Base-by-base conservation (phyloP, 2,329 filamentous ascomycete genomes). In the Neopestalotiopsis sp. region DNA sequence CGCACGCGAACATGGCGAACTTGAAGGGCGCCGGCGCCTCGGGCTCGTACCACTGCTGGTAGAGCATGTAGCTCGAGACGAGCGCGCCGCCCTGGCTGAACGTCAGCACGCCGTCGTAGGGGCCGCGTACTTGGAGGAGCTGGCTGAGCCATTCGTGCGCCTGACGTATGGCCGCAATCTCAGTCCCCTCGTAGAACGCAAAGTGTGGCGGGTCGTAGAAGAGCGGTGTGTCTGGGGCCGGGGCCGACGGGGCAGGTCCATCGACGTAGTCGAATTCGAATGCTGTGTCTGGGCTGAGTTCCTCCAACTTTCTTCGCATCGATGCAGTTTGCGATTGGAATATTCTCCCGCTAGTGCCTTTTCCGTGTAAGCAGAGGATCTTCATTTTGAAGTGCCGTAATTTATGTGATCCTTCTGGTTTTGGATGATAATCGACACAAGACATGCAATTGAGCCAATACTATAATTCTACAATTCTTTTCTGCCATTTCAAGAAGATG, bases 1-100 rank as follows among this genome's bases (percentile, higher is more conserved):
- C 82, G 69, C 80, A 80, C 56, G 83, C 74, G 71, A 84, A 83
- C 40, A 83, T 72, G 65, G 78, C 82, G 4, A 79, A 80, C 30
- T 74, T 74, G 72, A 84, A 83, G 1, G 80, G 79, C 9, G 78
- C 72, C 4, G 74, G 73, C 3, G 72, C 67, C 9, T 72, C 69
- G n/a, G 75, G 72, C 12, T 72, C 70, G 69, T 81, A 79, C 70
- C 75, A 78, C 65, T 77, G 75, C 40, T 79, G 79, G 72, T 80
- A 80, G 28, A 84, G 71, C 17, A 84, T 74, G 71, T 80, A 84
- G 74, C 77, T 82, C 30, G 77, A 76, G 28, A 81, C 74, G 2
- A 84, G 72, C 4, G 78, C 72, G 57, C 81, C 83, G 24, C 81
- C 81, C 20, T 76, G 71, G 3, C 71, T 72, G 52, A 72, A 75